Evolutionary conservation across 768 basidiomycete genomes (phyloP).

Genomic region (Phylloporus arenicola): DNA sequence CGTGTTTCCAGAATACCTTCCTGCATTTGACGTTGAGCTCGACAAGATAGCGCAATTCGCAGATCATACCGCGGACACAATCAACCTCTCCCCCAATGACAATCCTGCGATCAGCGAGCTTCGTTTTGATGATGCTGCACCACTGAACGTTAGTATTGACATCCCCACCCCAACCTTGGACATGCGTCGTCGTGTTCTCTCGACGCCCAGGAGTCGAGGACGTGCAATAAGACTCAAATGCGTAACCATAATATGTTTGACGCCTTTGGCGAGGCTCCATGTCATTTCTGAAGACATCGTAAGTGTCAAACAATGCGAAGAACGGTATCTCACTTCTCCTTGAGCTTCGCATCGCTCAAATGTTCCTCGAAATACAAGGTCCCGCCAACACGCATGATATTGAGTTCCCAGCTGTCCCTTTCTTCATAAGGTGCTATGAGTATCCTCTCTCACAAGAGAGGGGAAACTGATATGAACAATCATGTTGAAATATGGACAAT

Average conservation of each 20-base stretch:
- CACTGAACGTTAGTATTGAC: slow-evolving; percentile 88
- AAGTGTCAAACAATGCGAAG: background rate
- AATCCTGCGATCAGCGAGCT: slow-evolving; percentile 63
- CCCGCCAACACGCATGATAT: slow-evolving; percentile 70
- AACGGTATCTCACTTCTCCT: slow-evolving; percentile 51
- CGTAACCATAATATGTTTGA: slow-evolving; percentile 79
- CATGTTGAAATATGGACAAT: background rate
- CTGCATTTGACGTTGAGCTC: slow-evolving; percentile 32
- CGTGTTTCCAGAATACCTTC: slow-evolving; percentile 52
- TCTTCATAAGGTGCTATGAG: slow-evolving; percentile 80
- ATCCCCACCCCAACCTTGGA: slow-evolving; percentile 64
- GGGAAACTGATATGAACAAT: background rate
- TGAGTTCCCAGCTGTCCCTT: slow-evolving; percentile 73
- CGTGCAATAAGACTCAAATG: slow-evolving; percentile 88
- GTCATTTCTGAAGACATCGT: slow-evolving; percentile 45
- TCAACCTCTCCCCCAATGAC: slow-evolving; percentile 90
- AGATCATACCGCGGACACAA: slow-evolving; percentile 64
- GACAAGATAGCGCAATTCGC: background rate
- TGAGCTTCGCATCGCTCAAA: slow-evolving; percentile 49
- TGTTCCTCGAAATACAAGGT: slow-evolving; percentile 76
- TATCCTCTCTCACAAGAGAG: slow-evolving; percentile 52
- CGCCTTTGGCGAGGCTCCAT: slow-evolving; percentile 58
- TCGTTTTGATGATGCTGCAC: slow-evolving; percentile 87
- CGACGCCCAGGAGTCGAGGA: slow-evolving; percentile 26
- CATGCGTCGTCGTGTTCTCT: slow-evolving; percentile 23